Evolutionary conservation across 257 asterid species (phyloP).

Genomic region (Solanum sitiens): DNA sequence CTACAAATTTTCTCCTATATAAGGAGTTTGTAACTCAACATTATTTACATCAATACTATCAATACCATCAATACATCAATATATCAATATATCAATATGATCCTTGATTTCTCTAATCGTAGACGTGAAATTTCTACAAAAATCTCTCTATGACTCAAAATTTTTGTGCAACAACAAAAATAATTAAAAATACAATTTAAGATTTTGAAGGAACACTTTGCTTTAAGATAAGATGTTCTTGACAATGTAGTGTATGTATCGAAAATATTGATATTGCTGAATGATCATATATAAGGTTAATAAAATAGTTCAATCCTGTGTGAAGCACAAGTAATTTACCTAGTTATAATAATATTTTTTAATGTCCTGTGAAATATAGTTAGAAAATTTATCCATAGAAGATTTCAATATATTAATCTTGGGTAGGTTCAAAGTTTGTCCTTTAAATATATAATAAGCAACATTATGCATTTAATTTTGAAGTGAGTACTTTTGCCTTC

Average conservation of each 20-base stretch:
- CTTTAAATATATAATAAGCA: not conserved
- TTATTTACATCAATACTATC: no score
- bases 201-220: not conserved
- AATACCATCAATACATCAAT: no score
- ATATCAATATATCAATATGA: no score
- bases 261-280: not conserved
- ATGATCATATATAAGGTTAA: not conserved
- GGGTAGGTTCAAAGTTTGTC: not conserved
- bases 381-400: no score
- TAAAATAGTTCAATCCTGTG: not conserved
- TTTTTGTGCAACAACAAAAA: not conserved
- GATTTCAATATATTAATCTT: not conserved
- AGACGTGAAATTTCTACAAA: no score
- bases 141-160: not conserved
- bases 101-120: no score
- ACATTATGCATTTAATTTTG: no score
- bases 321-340: not conserved
- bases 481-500: not conserved
- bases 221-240: not conserved
- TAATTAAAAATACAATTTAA: no score
- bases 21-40: no score
- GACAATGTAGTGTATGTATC: not conserved
- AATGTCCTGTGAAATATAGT: no score
- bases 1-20: no score
- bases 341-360: no score